Conservation (phyloP, 1,139 yeast species). For the Pichia sp. region DNA sequence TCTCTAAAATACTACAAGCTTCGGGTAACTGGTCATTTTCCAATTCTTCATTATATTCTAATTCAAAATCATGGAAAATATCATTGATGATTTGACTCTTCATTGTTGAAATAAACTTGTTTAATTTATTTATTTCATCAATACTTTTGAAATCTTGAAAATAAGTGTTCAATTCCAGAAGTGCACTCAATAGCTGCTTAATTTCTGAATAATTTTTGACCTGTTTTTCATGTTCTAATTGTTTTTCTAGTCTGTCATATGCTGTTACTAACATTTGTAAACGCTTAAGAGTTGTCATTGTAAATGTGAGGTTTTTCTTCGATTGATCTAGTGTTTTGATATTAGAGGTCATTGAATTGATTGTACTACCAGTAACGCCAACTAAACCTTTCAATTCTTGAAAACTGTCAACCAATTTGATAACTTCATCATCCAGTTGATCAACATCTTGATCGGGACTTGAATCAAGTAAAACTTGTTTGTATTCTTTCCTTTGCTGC, state of each 20-base stretch:
- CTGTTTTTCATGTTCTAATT: slow-evolving; percentile 32
- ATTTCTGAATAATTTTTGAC: slow-evolving; percentile 58
- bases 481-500: slow-evolving; percentile 29
- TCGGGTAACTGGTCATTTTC: slow-evolving; percentile 36
- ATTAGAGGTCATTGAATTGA: slow-evolving; percentile 64
- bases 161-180: slow-evolving; percentile 66
- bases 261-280: slow-evolving; percentile 83
- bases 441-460: slow-evolving; percentile 20
- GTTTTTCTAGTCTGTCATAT: slow-evolving; percentile 53
- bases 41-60: slow-evolving; percentile 30
- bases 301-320: slow-evolving; percentile 71
- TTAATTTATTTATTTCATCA: slow-evolving; percentile 67
- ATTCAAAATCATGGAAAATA: slow-evolving; percentile 67
- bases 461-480: slow-evolving; percentile 18
- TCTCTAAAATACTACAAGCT: slow-evolving; percentile 70
- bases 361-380: slow-evolving; percentile 52
- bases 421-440: slow-evolving; percentile 34
- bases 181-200: slow-evolving; percentile 63
- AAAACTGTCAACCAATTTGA: slow-evolving; percentile 33
- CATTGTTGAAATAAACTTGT: slow-evolving; percentile 55
- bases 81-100: slow-evolving; percentile 65
- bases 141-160: slow-evolving; percentile 81
- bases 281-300: slow-evolving; percentile 82
- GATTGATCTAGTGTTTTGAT: slow-evolving; percentile 75
- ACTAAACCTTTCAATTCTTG: slow-evolving; percentile 45